Evolutionary conservation across 2,329 filamentous ascomycete species (phyloP).

Genomic region (Cryphonectria radicalis): DNA sequence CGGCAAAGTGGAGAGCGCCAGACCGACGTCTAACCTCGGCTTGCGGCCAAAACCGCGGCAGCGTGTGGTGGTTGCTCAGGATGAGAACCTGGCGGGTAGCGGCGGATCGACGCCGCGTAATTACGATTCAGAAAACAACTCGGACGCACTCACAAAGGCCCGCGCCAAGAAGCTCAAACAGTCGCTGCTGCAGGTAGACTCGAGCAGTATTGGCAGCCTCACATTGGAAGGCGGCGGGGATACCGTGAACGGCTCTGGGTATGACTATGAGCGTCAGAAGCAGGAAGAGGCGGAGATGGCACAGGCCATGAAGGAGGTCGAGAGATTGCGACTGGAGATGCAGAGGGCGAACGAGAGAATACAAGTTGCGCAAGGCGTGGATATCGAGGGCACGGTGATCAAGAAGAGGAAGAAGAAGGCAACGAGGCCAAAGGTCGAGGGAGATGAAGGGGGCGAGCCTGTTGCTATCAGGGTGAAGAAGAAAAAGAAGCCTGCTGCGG

Average conservation of each 20-base stretch:
- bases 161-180: slow-evolving; percentile 60
- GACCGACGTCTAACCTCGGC: slow-evolving; percentile 33
- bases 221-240: slow-evolving; percentile 58
- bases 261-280: slow-evolving; percentile 69
- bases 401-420: slow-evolving; percentile 71
- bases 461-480: slow-evolving; percentile 55
- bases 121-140: slow-evolving; percentile 60
- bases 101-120: slow-evolving; percentile 53
- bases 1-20: slow-evolving; percentile 49
- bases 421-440: slow-evolving; percentile 44
- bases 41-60: slow-evolving; percentile 52
- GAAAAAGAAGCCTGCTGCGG: slow-evolving; percentile 45
- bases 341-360: slow-evolving; percentile 78
- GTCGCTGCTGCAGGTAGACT: slow-evolving; percentile 80
- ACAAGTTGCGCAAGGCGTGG: slow-evolving; percentile 70
- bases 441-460: slow-evolving; percentile 32
- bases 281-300: slow-evolving; percentile 88
- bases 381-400: slow-evolving; percentile 67
- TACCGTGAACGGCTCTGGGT: slow-evolving; percentile 40
- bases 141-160: slow-evolving; percentile 53
- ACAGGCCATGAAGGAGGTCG: slow-evolving; percentile 85
- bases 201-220: slow-evolving; percentile 76
- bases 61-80: slow-evolving; percentile 69
- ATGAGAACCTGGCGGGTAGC: slow-evolving; percentile 69
- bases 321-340: slow-evolving; percentile 86